Conservation (phyloP, 768 basidiomycete genomes). For the Xerocomellus intermedius region DNA sequence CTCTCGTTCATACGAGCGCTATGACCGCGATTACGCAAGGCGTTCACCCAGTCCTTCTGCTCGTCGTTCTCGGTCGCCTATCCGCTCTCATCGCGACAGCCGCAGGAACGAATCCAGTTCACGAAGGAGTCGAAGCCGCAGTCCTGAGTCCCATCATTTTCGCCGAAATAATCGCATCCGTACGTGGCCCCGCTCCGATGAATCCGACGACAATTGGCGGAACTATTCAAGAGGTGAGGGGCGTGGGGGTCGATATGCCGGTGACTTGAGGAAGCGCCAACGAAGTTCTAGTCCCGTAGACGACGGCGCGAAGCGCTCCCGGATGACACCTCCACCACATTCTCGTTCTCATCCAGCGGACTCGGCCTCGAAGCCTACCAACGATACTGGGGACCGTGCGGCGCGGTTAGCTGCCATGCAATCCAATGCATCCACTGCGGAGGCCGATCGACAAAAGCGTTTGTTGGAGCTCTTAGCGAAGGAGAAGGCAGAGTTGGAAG, state of each 20-base stretch:
- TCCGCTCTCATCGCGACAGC: conserved; percentile 20
- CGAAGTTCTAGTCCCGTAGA: conserved; percentile 36
- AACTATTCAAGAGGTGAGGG: conserved; percentile 28
- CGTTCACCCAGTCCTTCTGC: conserved; percentile 45
- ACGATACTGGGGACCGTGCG: conserved; percentile 56
- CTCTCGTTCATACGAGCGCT: conserved; percentile 32
- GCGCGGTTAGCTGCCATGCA: conserved; percentile 92
- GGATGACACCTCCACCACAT: conserved; percentile 37
- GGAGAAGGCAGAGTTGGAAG: conserved; percentile 76
- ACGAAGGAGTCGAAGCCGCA: conserved; percentile 31
- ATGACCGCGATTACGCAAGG: conserved; percentile 27
- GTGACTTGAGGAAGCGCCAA: conserved; percentile 39
- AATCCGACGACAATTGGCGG: conserved; percentile 45
- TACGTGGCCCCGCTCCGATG: conserved; percentile 51
- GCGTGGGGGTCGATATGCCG: conserved; percentile 21
- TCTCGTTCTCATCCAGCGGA: conserved; percentile 19
- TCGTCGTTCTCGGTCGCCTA: conserved; percentile 52
- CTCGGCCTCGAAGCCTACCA: conserved; percentile 13
- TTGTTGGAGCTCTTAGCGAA: conserved; percentile 65
- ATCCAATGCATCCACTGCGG: conserved; percentile 63
- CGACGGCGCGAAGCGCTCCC: conserved; percentile 47
- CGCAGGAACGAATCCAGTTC: conserved; percentile 21
- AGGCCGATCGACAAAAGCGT: conserved; percentile 67
- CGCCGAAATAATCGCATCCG: conserved; percentile 28
- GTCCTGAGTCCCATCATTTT: conserved; percentile 23